phyloP scores from a whole-genome alignment of 257 asterid species.

The Nemophila menziesii region DNA sequence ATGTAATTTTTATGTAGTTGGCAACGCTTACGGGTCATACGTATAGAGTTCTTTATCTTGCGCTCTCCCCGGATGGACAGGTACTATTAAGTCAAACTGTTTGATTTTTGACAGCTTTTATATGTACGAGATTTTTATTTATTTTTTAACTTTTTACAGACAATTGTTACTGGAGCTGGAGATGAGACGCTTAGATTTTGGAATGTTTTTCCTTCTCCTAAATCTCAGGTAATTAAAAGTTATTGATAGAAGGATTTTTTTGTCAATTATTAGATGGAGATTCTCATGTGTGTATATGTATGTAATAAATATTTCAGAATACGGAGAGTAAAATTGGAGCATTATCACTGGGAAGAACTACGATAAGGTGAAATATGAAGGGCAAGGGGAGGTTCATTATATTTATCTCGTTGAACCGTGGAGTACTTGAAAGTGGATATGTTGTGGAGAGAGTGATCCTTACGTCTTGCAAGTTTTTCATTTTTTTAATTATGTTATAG shows the following conservation, averaged over 20 bases:
- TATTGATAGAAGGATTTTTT: not conserved
- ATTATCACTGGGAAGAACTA: slow-evolving; percentile 80
- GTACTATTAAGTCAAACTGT: slow-evolving; percentile 20
- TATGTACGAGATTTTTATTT: not conserved
- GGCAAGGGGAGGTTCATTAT: not conserved
- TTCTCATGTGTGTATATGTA: not conserved
- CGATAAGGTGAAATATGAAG: slow-evolving; percentile 45
- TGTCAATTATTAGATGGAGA: not conserved
- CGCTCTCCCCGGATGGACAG: slow-evolving; percentile 98
- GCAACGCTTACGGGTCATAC: slow-evolving; percentile 95
- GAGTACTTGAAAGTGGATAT: not conserved
- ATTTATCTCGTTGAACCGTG: not conserved
- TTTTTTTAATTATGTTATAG: slow-evolving; percentile 7
- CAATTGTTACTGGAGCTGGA: slow-evolving; percentile 97
- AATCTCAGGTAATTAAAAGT: slow-evolving; percentile 56
- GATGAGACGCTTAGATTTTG: slow-evolving; percentile 95
- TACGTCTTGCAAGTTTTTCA: slow-evolving; percentile 7
- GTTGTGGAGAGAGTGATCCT: slow-evolving; percentile 1
- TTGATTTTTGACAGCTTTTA: not conserved
- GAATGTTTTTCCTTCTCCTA: slow-evolving; percentile 91
- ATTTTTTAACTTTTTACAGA: slow-evolving; percentile 22
- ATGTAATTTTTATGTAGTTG: slow-evolving; percentile 38
- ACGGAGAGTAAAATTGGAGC: slow-evolving; percentile 88
- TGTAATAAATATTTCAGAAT: slow-evolving; percentile 33
- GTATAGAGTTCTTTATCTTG: slow-evolving; percentile 82